Percentiles rank a stretch among this genome's conserved stretches.
Conservation (phyloP, 768 basidiomycete genomes). For the Solioccasus polychromus region DNA sequence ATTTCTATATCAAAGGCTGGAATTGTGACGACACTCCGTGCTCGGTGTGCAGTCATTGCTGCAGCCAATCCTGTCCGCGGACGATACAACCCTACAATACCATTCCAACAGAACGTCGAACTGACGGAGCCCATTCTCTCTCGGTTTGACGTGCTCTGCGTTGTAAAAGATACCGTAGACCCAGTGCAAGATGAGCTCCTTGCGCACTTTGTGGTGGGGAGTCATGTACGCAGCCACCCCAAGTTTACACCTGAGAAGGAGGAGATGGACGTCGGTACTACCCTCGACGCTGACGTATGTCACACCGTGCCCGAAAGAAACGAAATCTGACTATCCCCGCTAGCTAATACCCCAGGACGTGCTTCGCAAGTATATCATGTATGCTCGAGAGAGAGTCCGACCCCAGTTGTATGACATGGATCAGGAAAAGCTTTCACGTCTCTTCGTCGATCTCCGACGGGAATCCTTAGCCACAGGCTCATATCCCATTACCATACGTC, state of each 20-base stretch:
- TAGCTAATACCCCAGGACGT: slow-evolving; percentile 97
- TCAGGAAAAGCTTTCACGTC: slow-evolving; percentile 89
- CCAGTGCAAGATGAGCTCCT: slow-evolving; percentile 96
- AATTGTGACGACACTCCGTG: slow-evolving; percentile 97
- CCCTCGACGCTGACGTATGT: slow-evolving; percentile 86
- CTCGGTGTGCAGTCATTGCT: slow-evolving; percentile 95
- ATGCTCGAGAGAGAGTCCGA: slow-evolving; percentile 87
- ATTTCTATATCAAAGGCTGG: slow-evolving; percentile 99
- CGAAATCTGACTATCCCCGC: slow-evolving; percentile 9
- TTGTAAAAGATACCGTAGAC: slow-evolving; percentile 97
- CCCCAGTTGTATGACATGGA: slow-evolving; percentile 96
- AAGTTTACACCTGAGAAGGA: slow-evolving; percentile 84
- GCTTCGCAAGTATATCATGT: slow-evolving; percentile 98
- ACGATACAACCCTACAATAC: slow-evolving; percentile 96
- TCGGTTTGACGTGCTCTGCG: slow-evolving; percentile 96
- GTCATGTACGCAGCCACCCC: slow-evolving; percentile 92
- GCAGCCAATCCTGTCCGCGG: slow-evolving; percentile 98
- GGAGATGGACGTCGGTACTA: slow-evolving; percentile 91
- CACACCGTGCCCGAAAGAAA: not conserved
- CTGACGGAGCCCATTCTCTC: slow-evolving; percentile 97
- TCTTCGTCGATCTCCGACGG: slow-evolving; percentile 93
- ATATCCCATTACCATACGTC: slow-evolving; percentile 96
- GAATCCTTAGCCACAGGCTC: slow-evolving; percentile 98
- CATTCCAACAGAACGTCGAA: slow-evolving; percentile 98
- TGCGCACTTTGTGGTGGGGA: slow-evolving; percentile 96